Percentiles rank a stretch among this genome's conserved stretches.
phyloP scores from a whole-genome alignment of 805 yeast species.

The Metschnikowia noctiluminum region DNA sequence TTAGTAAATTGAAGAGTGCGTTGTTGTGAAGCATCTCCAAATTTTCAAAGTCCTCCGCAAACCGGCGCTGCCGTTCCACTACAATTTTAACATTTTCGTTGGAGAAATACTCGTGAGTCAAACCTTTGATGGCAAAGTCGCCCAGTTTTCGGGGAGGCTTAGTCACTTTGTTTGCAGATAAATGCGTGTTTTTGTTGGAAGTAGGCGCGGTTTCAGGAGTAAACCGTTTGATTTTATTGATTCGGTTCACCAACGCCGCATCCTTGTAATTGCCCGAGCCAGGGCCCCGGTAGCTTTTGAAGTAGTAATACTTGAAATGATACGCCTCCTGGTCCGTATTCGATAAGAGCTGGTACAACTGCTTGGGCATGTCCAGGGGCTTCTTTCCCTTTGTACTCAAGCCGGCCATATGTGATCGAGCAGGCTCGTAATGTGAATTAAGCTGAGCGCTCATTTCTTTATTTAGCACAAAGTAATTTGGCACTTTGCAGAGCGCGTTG shows the following conservation, averaged over 20 bases:
- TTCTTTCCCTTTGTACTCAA: conserved; percentile 23
- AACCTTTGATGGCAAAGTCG: conserved; percentile 34
- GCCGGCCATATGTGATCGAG: conserved; percentile 9
- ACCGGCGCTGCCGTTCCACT: conserved; percentile 26
- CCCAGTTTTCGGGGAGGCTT: conserved; percentile 16
- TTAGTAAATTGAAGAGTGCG: conserved; percentile 37
- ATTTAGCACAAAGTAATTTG: conserved; percentile 37
- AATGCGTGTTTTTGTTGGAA: conserved; percentile 24
- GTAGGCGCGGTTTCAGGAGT: conserved; percentile 12
- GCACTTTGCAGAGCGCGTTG: conserved; percentile 39
- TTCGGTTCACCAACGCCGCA: conserved; percentile 38
- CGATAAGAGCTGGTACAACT: conserved; percentile 33
- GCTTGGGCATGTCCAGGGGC: conserved; percentile 27
- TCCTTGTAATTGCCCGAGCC: conserved; percentile 46
- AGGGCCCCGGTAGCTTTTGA: conserved; percentile 41
- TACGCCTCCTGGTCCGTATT: conserved; percentile 36
- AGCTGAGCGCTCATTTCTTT: conserved; percentile 25
- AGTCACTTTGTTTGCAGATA: conserved; percentile 17
- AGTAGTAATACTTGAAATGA: conserved; percentile 38
- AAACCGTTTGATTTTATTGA: conserved; percentile 30
- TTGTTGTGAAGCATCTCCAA: conserved; percentile 44
- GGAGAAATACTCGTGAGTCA: conserved; percentile 33
- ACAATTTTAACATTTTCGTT: conserved; percentile 29
- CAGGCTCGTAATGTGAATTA: conserved; percentile 13
- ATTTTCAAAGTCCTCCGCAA: conserved; percentile 35